These are phyloP conservation scores for Vitis hybrid DNA, from an alignment of 177 flowering plant genomes.

Conservation along the genomic window DNA sequence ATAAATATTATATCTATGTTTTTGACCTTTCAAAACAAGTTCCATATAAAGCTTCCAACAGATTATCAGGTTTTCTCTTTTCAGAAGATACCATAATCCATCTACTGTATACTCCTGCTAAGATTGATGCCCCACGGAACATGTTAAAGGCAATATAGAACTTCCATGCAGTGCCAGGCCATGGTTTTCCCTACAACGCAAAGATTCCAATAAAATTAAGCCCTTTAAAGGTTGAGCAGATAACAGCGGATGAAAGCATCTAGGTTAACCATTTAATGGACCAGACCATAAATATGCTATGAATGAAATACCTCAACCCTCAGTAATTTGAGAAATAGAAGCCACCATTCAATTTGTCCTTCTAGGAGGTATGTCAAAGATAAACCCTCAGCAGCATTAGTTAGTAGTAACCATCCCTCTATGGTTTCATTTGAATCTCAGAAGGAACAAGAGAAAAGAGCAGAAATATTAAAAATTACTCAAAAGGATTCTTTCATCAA, in stretches of 20 bases:
- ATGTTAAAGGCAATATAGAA: slow-evolving; percentile 84
- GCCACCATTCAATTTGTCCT: not conserved
- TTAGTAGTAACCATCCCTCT: too few relatives aligned
- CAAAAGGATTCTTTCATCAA: not conserved
- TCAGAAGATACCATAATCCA: slow-evolving; percentile 64
- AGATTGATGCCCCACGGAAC: slow-evolving; percentile 90
- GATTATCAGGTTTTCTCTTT: slow-evolving; percentile 3
- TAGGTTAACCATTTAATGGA: not conserved
- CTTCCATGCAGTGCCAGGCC: slow-evolving; percentile 90
- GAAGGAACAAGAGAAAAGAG: too few relatives aligned
- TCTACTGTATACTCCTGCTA: slow-evolving; percentile 75
- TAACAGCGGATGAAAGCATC: not conserved
- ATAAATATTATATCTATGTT: not conserved
- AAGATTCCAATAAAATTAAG: slow-evolving; percentile 12
- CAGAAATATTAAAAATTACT: too few relatives aligned
- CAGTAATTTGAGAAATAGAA: not conserved
- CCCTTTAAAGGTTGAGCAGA: not conserved
- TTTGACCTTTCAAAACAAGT: not conserved
- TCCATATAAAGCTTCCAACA: not conserved
- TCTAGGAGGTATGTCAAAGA: not conserved
- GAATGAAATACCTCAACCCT: not conserved
- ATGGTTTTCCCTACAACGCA: slow-evolving; percentile 68
- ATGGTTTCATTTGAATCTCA: too few relatives aligned
- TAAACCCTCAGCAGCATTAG: not conserved
- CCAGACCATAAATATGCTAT: not conserved